Base-by-base conservation (phyloP, 2,329 filamentous ascomycete species). In the Colletotrichum higginsianum region DNA sequence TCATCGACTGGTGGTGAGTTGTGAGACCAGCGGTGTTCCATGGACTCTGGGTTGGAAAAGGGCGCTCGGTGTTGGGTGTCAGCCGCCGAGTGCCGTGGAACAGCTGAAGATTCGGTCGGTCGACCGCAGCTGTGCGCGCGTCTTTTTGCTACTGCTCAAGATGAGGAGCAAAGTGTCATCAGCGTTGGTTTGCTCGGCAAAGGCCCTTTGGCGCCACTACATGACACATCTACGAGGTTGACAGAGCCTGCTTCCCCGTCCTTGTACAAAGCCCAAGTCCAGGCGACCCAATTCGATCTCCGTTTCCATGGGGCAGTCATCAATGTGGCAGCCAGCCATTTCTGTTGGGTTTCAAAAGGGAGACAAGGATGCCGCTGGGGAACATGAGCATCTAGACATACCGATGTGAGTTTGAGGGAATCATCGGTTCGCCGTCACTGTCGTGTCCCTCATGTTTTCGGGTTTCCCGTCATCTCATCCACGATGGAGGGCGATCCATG, bases 241-340 rank as follows among this genome's bases (percentile, higher is more conserved):
- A 30, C 4, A 30, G 26, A 30, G 5, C 26, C 26, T 30, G 46
- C 46, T 68, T 35, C 47, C 53, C 57, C 57, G 35, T 44, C 64
- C 58, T 61, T 26, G 57, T 40, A 52, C 18, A 53, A 49, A 60
- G 53, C 58, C 53, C 64, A 58, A 55, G 53, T n/a, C 65, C 53
- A n/a, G 57, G 21, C 35, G 40, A 60, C 47, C 68, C 68, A 12
- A 35, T 67, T 16, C 18, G 21, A 53, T 63, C 50, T 62, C 64
- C 64, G 68, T 62, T 68, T 58, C 58, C 52, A 71, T 53, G 53
- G 67, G 67, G 67, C 44, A 62, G 44, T 61, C 49, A 63, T 42
- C 68, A 68, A 63, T 58, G 68, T 68, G 65, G 68, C 68, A 68
- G 58, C 64, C 64, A 57, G 26, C 26, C 26, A 30, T 56, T 46